Percentiles rank a stretch among this genome's conserved stretches.
Evolutionary conservation across 768 basidiomycete genomes (phyloP).

Genomic region (Cyathus striatus): DNA sequence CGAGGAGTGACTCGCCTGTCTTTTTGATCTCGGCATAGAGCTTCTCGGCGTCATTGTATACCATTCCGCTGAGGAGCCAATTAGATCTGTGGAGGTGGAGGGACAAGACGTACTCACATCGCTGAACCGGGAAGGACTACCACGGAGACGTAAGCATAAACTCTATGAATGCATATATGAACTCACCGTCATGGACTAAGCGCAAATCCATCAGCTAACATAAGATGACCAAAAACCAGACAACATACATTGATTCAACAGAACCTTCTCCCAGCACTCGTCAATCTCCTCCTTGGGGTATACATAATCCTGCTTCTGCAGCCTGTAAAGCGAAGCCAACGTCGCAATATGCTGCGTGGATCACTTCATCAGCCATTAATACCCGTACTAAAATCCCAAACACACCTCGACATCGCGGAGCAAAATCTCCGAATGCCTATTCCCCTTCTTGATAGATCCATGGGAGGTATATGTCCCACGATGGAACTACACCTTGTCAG

Average conservation of each 20-base stretch:
- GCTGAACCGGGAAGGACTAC: constrained; percentile 88
- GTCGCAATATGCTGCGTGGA: too few species aligned
- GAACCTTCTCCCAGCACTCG: constrained; percentile 88
- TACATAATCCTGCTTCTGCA: constrained; percentile 46
- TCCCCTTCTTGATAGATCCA: constrained; percentile 95
- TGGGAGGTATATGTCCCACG: constrained; percentile 95
- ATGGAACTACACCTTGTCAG: constrained; percentile 56
- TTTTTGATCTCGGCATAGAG: constrained; percentile 76
- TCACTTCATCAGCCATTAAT: too few species aligned
- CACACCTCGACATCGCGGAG: constrained; percentile 84
- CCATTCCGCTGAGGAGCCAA: constrained; percentile 69
- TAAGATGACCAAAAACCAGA: not conserved
- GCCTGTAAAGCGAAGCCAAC: constrained; percentile 62
- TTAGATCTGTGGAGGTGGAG: not conserved
- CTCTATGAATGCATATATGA: not conserved
- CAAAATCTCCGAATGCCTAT: constrained; percentile 92
- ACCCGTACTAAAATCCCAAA: too few species aligned
- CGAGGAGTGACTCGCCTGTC: constrained; percentile 61
- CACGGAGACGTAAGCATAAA: not conserved
- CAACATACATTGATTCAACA: constrained; percentile 77
- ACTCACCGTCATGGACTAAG: constrained; percentile 77
- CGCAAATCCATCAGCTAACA: constrained; percentile 3
- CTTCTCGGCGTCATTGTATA: constrained; percentile 91
- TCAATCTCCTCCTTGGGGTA: constrained; percentile 85
- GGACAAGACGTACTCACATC: constrained; percentile 49